Percentiles rank a stretch among this genome's conserved stretches.
Evolutionary conservation across 371 early-diverging fungal genomes (phyloP).

Genomic region (Mortierella sp.): DNA sequence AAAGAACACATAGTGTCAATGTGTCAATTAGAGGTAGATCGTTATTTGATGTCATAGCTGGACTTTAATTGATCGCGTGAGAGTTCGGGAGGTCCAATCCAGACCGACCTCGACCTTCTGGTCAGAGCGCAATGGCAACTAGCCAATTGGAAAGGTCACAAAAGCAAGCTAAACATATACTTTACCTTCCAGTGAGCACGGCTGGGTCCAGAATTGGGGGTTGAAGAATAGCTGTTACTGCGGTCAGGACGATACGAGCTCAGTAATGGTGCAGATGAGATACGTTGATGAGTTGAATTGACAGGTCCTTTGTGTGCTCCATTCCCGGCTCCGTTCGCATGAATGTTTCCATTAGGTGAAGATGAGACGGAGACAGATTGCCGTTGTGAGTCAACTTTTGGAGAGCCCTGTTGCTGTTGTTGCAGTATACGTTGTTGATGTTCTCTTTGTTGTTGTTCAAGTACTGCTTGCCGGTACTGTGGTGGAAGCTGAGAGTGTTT

Average conservation of each 20-base stretch:
- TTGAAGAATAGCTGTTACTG: background rate
- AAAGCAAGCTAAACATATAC: background rate
- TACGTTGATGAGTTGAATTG: slow-evolving; percentile 41
- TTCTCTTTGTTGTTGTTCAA: slow-evolving; percentile 52
- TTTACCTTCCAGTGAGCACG: slow-evolving; percentile 58
- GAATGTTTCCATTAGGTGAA: slow-evolving; percentile 13
- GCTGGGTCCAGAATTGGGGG: slow-evolving; percentile 23
- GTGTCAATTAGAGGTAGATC: background rate
- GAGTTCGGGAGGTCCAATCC: background rate
- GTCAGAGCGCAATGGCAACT: background rate
- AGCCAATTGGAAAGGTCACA: background rate
- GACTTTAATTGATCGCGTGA: slow-evolving; percentile 10
- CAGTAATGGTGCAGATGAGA: slow-evolving; percentile 29
- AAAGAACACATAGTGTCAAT: background rate
- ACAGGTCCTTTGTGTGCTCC: slow-evolving; percentile 1
- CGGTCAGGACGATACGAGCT: slow-evolving; percentile 29
- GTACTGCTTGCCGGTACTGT: slow-evolving; percentile 55
- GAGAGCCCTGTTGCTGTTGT: slow-evolving; percentile 23
- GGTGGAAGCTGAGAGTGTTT: slow-evolving; percentile 54
- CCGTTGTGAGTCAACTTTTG: slow-evolving; percentile 17
- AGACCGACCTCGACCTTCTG: background rate
- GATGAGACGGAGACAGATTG: slow-evolving; percentile 29
- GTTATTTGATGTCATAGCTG: slow-evolving; percentile 6
- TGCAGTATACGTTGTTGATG: slow-evolving; percentile 43
- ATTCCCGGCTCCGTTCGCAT: slow-evolving; percentile 3